phyloP scores from a whole-genome alignment of 2,329 filamentous ascomycete species.

The Coniella vitis region DNA sequence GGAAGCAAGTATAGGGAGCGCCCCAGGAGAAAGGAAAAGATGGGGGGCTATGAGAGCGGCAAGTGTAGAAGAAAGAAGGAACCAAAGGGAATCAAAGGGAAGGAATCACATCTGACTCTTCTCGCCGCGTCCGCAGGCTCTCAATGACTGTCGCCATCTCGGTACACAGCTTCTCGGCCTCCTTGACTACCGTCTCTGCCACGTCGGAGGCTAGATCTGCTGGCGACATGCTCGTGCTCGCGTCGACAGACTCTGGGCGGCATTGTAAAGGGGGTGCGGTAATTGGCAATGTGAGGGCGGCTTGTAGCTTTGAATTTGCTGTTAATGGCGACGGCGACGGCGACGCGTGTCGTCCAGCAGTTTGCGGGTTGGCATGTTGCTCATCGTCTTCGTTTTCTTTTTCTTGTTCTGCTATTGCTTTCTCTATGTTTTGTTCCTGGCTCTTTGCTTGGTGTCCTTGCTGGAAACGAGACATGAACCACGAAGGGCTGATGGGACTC shows the following conservation, averaged over 20 bases:
- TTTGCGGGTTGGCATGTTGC: no score
- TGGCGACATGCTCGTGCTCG: background rate
- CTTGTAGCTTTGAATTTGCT: no score
- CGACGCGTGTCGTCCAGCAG: no score
- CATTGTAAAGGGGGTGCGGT: background rate
- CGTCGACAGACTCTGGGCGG: constrained; percentile 9
- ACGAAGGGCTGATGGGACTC: constrained; percentile 15
- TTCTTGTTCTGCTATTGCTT: no score
- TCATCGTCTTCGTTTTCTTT: background rate
- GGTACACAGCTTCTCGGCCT: constrained; percentile 38
- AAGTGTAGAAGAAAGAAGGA: constrained; percentile 26
- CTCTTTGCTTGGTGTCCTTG: background rate
- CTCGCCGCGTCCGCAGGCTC: constrained; percentile 47
- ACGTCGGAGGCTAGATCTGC: constrained; percentile 18
- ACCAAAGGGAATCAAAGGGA: constrained; percentile 21
- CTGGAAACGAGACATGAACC: constrained; percentile 14
- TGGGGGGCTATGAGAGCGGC: constrained; percentile 1
- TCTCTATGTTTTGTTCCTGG: background rate
- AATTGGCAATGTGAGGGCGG: background rate
- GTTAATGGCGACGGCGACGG: background rate
- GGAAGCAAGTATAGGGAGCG: no score
- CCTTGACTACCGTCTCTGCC: constrained; percentile 21
- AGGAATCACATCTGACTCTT: constrained; percentile 46
- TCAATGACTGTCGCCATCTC: constrained; percentile 43
- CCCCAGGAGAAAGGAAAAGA: background rate